phyloP scores from a whole-genome alignment of 345 rosid genomes.

The Turnera subulata region DNA sequence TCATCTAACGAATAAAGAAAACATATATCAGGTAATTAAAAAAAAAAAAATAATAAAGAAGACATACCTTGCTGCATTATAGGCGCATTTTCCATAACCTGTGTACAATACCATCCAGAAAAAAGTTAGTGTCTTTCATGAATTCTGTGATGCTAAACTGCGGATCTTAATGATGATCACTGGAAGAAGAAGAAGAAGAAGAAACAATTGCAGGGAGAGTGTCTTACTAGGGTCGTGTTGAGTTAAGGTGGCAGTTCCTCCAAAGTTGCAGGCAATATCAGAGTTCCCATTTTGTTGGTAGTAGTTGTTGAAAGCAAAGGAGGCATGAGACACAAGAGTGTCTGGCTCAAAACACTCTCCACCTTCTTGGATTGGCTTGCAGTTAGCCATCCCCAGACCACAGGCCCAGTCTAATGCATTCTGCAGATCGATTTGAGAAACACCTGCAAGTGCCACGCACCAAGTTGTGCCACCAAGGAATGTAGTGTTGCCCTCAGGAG shows the following conservation, averaged over 20 bases:
- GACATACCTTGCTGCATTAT: conserved; percentile 20
- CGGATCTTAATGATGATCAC: no score
- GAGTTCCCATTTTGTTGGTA: conserved; percentile 34
- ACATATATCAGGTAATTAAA: no score
- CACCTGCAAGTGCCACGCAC: conserved; percentile 78
- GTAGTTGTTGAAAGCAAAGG: conserved; percentile 27
- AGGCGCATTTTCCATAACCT: conserved; percentile 31
- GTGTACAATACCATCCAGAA: neutral
- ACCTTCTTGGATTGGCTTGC: conserved; percentile 16
- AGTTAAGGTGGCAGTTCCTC: conserved; percentile 23
- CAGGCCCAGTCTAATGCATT: conserved; percentile 96
- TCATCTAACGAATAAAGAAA: no score
- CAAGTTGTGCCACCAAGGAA: conserved; percentile 73
- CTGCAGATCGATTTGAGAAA: conserved; percentile 65
- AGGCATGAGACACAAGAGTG: conserved; percentile 26
- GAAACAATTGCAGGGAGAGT: no score
- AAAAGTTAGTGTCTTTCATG: no score
- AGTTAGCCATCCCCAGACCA: conserved; percentile 65
- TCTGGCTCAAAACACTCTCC: conserved; percentile 23
- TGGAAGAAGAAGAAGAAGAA: no score
- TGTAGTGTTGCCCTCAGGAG: conserved; percentile 86
- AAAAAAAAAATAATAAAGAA: no score
- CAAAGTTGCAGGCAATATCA: conserved; percentile 34
- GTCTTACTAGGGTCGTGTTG: conserved; percentile 22
- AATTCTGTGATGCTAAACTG: no score